These are phyloP conservation scores for Suhomyces panamericanus DNA, from an alignment of 1,139 yeast genomes.

Conservation along the genomic window DNA sequence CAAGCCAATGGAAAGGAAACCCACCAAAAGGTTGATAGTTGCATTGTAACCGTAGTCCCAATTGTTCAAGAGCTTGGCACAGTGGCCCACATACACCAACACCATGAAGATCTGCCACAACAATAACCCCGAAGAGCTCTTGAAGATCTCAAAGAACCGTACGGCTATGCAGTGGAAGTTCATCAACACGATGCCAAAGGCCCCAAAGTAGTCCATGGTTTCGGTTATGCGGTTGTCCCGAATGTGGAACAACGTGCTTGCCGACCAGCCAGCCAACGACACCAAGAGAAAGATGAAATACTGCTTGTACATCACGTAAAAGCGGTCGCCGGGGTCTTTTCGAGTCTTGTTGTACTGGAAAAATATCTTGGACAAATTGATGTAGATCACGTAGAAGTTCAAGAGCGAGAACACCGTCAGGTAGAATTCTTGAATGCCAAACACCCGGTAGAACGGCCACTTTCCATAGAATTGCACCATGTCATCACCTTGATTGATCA, in stretches of 20 bases:
- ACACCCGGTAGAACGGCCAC: constrained; percentile 45
- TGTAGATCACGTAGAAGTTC: constrained; percentile 39
- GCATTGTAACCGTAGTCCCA: constrained; percentile 49
- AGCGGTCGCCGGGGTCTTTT: constrained; percentile 14
- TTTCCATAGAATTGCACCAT: constrained; percentile 48
- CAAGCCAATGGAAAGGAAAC: constrained; percentile 30
- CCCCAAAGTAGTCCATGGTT: constrained; percentile 47
- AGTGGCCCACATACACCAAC: constrained; percentile 29
- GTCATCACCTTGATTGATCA: constrained; percentile 22
- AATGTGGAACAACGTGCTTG: constrained; percentile 42
- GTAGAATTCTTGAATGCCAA: constrained; percentile 42
- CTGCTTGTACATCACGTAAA: constrained; percentile 32
- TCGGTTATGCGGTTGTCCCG: constrained; percentile 43
- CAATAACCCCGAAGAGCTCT: constrained; percentile 5
- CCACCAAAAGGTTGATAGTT: constrained; percentile 35
- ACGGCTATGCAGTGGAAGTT: constrained; percentile 40
- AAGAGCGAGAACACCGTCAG: constrained; percentile 40
- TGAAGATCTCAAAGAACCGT: constrained; percentile 33
- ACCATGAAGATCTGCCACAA: constrained; percentile 17
- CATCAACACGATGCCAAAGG: constrained; percentile 40
- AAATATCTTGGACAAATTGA: constrained; percentile 29
- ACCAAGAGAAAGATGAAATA: constrained; percentile 31
- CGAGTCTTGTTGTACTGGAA: constrained; percentile 27
- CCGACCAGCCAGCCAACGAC: constrained; percentile 41
- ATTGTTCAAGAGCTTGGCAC: constrained; percentile 25